Percentiles rank a stretch among this genome's conserved stretches.
Conservation (phyloP, 352 stramenopile species). For the Pythium phragmiticola region DNA sequence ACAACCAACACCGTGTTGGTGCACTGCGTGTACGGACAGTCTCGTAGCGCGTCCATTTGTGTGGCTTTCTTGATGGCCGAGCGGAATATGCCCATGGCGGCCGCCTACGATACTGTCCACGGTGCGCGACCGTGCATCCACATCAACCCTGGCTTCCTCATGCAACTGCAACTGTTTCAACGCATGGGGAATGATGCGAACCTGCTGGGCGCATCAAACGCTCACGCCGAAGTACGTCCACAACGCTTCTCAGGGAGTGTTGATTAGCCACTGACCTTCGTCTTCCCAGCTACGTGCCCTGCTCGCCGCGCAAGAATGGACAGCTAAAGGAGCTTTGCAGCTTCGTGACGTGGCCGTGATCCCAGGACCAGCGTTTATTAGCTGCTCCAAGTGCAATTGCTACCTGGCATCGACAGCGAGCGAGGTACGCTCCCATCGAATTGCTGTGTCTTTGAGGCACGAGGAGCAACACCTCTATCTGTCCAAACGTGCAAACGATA, state of each 20-base stretch:
- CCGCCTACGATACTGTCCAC: conserved; percentile 61
- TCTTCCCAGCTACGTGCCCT: conserved; percentile 44
- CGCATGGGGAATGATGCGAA: conserved; percentile 49
- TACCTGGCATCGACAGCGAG: conserved; percentile 52
- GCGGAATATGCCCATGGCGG: conserved; percentile 34
- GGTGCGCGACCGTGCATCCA: conserved; percentile 66
- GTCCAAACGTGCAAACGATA: not conserved
- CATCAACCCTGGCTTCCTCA: conserved; percentile 76
- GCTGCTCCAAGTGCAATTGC: conserved; percentile 63
- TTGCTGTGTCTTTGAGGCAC: not conserved
- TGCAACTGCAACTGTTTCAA: conserved; percentile 68
- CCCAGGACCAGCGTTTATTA: conserved; percentile 29
- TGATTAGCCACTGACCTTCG: not conserved
- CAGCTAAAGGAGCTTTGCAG: conserved; percentile 28
- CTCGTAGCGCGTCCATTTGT: conserved; percentile 66
- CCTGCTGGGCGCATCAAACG: conserved; percentile 39
- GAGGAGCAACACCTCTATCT: not conserved
- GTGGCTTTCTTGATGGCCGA: conserved; percentile 74
- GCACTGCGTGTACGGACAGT: conserved; percentile 83
- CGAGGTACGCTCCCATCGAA: conserved; percentile 29
- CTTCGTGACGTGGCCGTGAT: conserved; percentile 28
- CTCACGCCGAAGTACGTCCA: conserved; percentile 47
- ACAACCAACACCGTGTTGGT: conserved; percentile 38
- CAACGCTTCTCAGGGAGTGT: not conserved
- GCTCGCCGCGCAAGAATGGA: conserved; percentile 36